Base-by-base conservation (phyloP, 2,329 filamentous ascomycete genomes). In the Xylaria sp. region DNA sequence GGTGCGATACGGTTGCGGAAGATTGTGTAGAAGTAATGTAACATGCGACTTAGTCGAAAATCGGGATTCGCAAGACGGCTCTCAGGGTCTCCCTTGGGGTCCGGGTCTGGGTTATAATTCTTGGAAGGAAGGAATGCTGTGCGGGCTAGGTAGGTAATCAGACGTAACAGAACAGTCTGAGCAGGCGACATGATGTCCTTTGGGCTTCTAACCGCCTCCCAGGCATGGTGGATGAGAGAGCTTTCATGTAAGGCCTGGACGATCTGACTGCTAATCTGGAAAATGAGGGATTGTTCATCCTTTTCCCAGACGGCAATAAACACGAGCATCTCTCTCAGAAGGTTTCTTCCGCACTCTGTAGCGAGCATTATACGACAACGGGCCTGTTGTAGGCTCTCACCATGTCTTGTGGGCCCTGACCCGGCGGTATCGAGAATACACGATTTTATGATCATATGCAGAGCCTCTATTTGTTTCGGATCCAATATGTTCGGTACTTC, bases 261-360 rank as follows among this genome's bases (percentile, higher is more conserved):
- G 69, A 98, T 97, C 80, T 98, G 94, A 54, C 94, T 92, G 80
- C 97, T 98, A 79, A 98, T 93, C 79, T 97, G 95, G 84, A 97
- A 98, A 77, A 98, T 97, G 46, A 97, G 89, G 70, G 97, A 94
- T 69, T 95, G 91, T 79, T 98, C 94, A 50, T 94, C 92, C 76
- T 98, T 90, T 78, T 98, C 95, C 95, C 95, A 98, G 9, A 97
- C 94, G 5, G 95, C 95, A 71, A 98, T 97, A 79, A 98, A 98
- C 68, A 98, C 97, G 52, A 98, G 85, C 76, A 98, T 88, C 80
- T 98, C 95, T 65, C 95, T 88, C 1, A 98, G 85, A 3, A 98
- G 84, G 77, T 97, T 97, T 74, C 94, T 91, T 2, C 95, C 95
- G 71, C 94, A 97, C 77, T 97, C 94, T 69, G 97, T 89, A 0